A percentile compares a stretch with the other conserved stretches of the same genome.
Evolutionary conservation across 1,284 basidiomycete species (phyloP).

Genomic region (Xanthoconium separans): DNA sequence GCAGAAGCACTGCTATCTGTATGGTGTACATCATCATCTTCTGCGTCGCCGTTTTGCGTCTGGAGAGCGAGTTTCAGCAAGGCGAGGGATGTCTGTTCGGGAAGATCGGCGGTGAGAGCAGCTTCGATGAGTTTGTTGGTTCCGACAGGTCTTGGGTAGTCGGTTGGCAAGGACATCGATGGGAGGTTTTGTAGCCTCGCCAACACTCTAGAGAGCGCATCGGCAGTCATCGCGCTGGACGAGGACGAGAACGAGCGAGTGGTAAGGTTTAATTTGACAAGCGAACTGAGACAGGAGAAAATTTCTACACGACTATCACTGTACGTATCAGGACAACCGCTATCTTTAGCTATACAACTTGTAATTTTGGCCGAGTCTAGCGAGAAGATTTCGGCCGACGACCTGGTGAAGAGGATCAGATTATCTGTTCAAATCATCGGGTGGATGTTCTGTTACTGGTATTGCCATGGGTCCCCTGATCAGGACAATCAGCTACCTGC

Average conservation of each 20-base stretch:
- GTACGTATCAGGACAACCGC: too few species aligned
- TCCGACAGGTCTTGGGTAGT: conserved; percentile 87
- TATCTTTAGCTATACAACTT: too few species aligned
- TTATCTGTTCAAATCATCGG: too few species aligned
- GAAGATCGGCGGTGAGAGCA: conserved; percentile 63
- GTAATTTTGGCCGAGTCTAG: too few species aligned
- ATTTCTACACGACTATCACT: too few species aligned
- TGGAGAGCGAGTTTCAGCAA: conserved; percentile 78
- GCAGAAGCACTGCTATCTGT: conserved; percentile 66
- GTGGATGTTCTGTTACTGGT: too few species aligned
- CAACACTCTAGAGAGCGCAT: conserved; percentile 54
- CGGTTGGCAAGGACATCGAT: conserved; percentile 91
- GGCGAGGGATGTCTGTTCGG: conserved; percentile 66
- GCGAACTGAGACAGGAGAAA: background rate
- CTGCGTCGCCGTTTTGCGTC: conserved; percentile 52
- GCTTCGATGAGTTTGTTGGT: conserved; percentile 79
- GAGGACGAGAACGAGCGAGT: background rate
- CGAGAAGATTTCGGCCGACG: too few species aligned
- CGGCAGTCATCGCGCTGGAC: conserved; percentile 35
- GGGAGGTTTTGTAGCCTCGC: conserved; percentile 75
- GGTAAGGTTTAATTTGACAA: background rate
- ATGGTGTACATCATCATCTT: conserved; percentile 50
- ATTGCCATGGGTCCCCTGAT: too few species aligned
- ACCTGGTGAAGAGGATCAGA: too few species aligned
- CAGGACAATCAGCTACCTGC: too few species aligned